These are phyloP conservation scores for Ganoderma meredithae DNA, from an alignment of 1,284 basidiomycete genomes.

Conservation along the genomic window DNA sequence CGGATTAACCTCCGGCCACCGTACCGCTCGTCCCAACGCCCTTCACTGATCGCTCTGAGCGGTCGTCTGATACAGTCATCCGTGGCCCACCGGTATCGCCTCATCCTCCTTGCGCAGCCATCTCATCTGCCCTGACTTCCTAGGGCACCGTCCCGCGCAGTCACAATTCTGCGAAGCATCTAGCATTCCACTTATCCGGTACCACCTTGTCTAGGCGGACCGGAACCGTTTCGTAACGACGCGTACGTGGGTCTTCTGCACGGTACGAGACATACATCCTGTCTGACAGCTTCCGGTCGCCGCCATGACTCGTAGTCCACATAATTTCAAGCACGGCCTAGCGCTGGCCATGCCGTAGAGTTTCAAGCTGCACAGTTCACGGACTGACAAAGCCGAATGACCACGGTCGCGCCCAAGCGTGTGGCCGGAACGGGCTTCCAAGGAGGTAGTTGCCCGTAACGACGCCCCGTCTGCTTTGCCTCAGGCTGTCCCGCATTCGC, in stretches of 20 bases:
- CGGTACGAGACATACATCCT: not conserved
- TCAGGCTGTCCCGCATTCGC: not conserved
- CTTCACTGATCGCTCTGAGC: constrained; percentile 21
- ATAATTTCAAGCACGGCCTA: not conserved
- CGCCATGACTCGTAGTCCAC: not conserved
- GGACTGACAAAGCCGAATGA: not conserved
- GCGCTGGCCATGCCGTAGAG: not conserved
- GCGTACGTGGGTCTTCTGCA: not conserved
- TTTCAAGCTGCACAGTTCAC: constrained; percentile 7
- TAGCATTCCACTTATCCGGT: not conserved
- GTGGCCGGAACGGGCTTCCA: constrained; percentile 9
- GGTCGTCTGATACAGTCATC: constrained; percentile 18
- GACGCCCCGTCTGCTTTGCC: not conserved
- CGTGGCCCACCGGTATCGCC: constrained; percentile 7
- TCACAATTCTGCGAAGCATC: not conserved
- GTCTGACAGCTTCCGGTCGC: not conserved
- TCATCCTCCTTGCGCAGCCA: constrained; percentile 10
- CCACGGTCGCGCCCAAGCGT: constrained; percentile 4
- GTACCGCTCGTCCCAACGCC: constrained; percentile 17
- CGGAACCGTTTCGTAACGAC: not conserved
- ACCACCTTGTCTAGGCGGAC: too few species aligned
- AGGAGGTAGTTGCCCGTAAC: not conserved
- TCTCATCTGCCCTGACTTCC: constrained; percentile 6
- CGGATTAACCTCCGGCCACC: constrained; percentile 19
- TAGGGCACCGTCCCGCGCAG: constrained; percentile 13